phyloP scores from a whole-genome alignment of 2,329 filamentous ascomycete genomes.

The Colletotrichum sansevieriae region DNA sequence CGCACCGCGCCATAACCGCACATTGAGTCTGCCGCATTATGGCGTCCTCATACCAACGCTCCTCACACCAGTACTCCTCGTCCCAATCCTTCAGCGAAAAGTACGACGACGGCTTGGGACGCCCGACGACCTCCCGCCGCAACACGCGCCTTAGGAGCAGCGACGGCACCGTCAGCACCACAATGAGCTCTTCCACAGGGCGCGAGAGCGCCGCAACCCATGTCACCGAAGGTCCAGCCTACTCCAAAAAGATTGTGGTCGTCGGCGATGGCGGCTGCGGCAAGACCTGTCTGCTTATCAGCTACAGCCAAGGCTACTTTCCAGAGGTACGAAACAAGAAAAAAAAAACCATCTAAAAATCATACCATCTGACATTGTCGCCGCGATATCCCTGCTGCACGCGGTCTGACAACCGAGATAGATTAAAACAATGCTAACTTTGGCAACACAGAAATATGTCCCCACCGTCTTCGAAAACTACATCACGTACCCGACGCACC shows the following conservation, averaged over 20 bases:
- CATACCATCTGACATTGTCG: conserved; percentile 1
- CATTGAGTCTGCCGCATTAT: conserved; percentile 51
- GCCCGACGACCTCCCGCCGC: conserved; percentile 51
- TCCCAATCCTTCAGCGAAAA: conserved; percentile 55
- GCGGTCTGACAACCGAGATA: conserved; percentile 11
- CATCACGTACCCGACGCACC: conserved; percentile 95
- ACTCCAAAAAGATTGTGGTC: conserved; percentile 99
- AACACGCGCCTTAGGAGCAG: conserved; percentile 76
- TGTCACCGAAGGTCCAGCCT: conserved; percentile 89
- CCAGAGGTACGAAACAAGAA: conserved; percentile 85
- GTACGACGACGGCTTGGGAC: conserved; percentile 52
- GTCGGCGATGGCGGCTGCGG: conserved; percentile 98
- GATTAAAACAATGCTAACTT: conserved; percentile 34
- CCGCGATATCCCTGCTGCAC: conserved; percentile 7
- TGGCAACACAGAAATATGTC: conserved; percentile 87
- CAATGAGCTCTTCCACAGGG: conserved; percentile 80
- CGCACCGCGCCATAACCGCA: conserved; percentile 15
- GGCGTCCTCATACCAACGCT: conserved; percentile 66
- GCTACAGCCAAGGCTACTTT: conserved; percentile 98
- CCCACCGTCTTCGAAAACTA: conserved; percentile 99
- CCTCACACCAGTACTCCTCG: conserved; percentile 59
- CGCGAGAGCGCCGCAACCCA: conserved; percentile 85
- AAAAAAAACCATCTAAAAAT: background rate
- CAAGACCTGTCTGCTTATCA: conserved; percentile 98
- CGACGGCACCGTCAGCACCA: conserved; percentile 91